Base-by-base conservation (phyloP, 2,329 filamentous ascomycete genomes). In the Talaromyces sp. region DNA sequence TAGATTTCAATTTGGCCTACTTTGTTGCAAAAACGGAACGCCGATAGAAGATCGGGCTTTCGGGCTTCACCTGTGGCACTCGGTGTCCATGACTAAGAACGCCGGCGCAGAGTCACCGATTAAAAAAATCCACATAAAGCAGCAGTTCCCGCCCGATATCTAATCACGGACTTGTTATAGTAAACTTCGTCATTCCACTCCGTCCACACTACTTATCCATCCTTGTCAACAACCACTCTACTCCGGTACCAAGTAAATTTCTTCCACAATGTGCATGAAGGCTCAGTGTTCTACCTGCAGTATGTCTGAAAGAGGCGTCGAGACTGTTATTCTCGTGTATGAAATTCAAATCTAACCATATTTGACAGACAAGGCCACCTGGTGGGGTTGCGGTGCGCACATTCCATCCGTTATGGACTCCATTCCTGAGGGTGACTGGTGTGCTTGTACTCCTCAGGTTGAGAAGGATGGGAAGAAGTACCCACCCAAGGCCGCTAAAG, bases 331-430 rank as follows among this genome's bases (percentile, higher is more conserved):
- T 41, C 27, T 40, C 17, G 10, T 5, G 13, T 20, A 35, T 37
- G 46, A n/a, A 7, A 11, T 19, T n/a, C 22, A 24, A 14, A 9
- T 66, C 52, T 43, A 43, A 61, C 43, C n/a, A n/a, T 17, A 8
- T n/a, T 40, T 20, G 11, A 49, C 52, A 84, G 84, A 78, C 55
- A 86, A 86, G 66, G 71, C 74, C 36, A 81, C 83, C 50, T 89
- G 86, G 86, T 83, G 77, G 74, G 86, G 86, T 56, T 88, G 86
- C 70, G 85, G 85, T 57, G 76, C 63, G 55, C 84, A 89, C 73
- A 75, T 88, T 60, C 74, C 82, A 11, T 70, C 70, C 14, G 86
- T 90, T 62, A 82, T 90, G 76, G 82, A 86, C 68, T 64, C 69
- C 22, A 69, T 89, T 39, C 79, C 84, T 4, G 73, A 77, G 32